Evolutionary conservation across 805 yeast genomes (phyloP), one percentile per base, ranked within the genome.

Genomic region (Candida wancherniae): DNA sequence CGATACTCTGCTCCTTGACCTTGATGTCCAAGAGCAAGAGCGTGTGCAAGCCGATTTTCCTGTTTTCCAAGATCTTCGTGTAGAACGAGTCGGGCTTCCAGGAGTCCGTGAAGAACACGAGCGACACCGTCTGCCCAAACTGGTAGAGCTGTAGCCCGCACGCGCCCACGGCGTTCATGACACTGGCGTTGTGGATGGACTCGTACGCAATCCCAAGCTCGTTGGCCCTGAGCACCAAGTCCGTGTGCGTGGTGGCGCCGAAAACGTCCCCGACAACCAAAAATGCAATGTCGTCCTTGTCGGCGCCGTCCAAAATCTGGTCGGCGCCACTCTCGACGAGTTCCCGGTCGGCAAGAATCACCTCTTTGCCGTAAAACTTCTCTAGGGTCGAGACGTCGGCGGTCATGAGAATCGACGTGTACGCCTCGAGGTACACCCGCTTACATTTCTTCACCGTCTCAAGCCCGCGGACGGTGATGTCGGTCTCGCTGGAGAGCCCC

Each of bases 61-160:
- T 71, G 58, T 90, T 90, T 59, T 90, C 97, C 77, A 77, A 62
- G 34, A 90, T 65, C 62, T 90, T 88, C 50, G 80, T 74, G 58
- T 90, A 92, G 67, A 94, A 90, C 23, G 94, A 82, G 57, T 90
- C 97, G 1, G 98, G 98, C 57, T 85, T 82, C 97, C 98, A 90
- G 36, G 67, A 64, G 13, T 90, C 97, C 16, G 95, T 88, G 69
- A 92, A 90, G 55, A 92, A 92, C 3, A 92, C 97, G 55, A 92
- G 67, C 2, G 96, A 86, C n/a, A 90, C 90, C 8, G 97, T 87
- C 63, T 92, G 97, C 7, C 98, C 98, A 60, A 88, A 90, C 48
- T 82, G 87, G 60, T 90, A 90, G 37, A 90, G 68, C 58, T 90
- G 98, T 44, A 92, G 71, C 14, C 98, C 98, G 64, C 97, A 87